These are phyloP conservation scores for Geranium brycei DNA, from an alignment of 345 rosid genomes.

Conservation along the genomic window DNA sequence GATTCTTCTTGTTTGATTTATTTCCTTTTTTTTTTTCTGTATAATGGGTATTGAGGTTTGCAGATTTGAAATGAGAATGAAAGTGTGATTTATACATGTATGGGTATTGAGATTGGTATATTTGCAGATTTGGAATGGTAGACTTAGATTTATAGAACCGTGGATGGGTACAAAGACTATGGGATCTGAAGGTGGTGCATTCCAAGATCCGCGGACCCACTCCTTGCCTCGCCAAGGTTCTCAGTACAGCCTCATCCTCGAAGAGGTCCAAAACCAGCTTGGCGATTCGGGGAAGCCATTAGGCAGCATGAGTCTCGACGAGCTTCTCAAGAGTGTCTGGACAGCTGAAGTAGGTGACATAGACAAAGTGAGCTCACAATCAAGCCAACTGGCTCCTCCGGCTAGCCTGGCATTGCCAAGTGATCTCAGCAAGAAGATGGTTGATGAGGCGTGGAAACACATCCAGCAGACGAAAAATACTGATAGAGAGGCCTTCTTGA, in stretches of 20 bases:
- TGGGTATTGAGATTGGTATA: too few relatives aligned
- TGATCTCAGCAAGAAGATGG: slow-evolving; percentile 19
- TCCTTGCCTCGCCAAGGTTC: slow-evolving; percentile 14
- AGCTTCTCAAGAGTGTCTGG: slow-evolving; percentile 17
- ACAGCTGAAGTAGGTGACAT: slow-evolving; percentile 9
- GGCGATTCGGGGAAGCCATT: slow-evolving; percentile 14
- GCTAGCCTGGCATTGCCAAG: slow-evolving; percentile 14
- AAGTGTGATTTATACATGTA: too few relatives aligned
- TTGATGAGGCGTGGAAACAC: slow-evolving; percentile 29
- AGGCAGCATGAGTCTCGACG: slow-evolving; percentile 19
- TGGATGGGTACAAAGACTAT: neutral
- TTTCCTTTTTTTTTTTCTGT: too few relatives aligned
- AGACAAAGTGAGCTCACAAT: neutral
- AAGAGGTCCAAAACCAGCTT: slow-evolving; percentile 17
- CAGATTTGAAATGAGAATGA: too few relatives aligned
- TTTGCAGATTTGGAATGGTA: too few relatives aligned
- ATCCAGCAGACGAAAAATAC: slow-evolving; percentile 24
- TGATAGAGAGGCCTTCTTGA: slow-evolving; percentile 18
- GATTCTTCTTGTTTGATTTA: too few relatives aligned
- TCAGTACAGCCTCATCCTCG: slow-evolving; percentile 15
- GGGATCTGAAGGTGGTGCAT: slow-evolving; percentile 12
- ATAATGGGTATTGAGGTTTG: too few relatives aligned
- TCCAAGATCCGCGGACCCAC: slow-evolving; percentile 1
- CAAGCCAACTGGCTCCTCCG: too few relatives aligned
- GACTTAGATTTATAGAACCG: neutral